Evolutionary conservation across 306 rosid genomes (phyloP).

Genomic region (Vachellia pachyceras): DNA sequence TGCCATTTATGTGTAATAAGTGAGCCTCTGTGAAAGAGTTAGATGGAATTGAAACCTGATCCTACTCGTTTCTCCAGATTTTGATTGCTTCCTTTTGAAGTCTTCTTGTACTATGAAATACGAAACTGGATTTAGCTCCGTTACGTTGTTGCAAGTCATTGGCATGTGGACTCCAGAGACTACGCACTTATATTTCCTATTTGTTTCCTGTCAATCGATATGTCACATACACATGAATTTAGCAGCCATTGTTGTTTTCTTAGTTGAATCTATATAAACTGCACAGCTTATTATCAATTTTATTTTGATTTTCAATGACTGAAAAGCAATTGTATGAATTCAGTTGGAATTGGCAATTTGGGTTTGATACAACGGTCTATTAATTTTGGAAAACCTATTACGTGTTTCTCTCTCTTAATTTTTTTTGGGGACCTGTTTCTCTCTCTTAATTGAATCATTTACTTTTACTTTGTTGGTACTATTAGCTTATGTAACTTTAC

Average conservation of each 20-base stretch:
- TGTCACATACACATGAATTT: background rate
- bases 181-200: background rate
- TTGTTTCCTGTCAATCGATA: background rate
- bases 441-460: no score
- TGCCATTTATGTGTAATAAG: slow-evolving; percentile 6
- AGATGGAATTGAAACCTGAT: background rate
- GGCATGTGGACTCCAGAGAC: slow-evolving; percentile 30
- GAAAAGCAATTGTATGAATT: no score
- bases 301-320: background rate
- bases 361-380: background rate
- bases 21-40: background rate
- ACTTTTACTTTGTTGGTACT: no score
- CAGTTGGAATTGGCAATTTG: background rate
- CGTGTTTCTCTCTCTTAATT: no score
- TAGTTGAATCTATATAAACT: background rate
- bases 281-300: background rate
- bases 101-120: background rate
- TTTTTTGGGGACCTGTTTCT: no score
- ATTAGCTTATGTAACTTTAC: no score
- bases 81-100: slow-evolving; percentile 37
- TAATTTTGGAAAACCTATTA: background rate
- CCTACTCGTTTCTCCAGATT: background rate
- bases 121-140: background rate
- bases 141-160: slow-evolving; percentile 6
- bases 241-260: background rate